Percentiles rank a stretch among this genome's conserved stretches.
phyloP scores from a whole-genome alignment of 139 green algal genomes.

The Coelastrella sp. region DNA sequence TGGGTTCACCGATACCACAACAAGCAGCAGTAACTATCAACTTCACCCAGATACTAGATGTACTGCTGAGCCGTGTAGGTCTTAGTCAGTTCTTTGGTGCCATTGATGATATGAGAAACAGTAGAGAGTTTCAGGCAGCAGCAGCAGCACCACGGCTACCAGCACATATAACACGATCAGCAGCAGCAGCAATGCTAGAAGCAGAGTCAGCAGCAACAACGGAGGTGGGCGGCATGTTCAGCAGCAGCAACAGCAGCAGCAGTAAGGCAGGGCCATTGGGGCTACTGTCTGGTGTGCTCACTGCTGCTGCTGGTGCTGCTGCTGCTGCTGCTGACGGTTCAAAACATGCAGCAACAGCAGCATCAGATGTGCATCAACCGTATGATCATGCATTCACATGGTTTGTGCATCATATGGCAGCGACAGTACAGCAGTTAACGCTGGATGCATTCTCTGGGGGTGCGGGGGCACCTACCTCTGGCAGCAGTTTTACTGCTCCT shows the following conservation, averaged over 20 bases:
- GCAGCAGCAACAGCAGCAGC: slow-evolving; percentile 27
- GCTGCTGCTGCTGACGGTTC: background rate
- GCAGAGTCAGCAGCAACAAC: background rate
- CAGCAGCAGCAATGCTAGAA: slow-evolving; percentile 45
- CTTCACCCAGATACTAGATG: slow-evolving; percentile 63
- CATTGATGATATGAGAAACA: slow-evolving; percentile 60
- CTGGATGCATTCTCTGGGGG: slow-evolving; percentile 49
- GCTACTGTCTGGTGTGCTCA: background rate
- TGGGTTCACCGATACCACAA: too few relatives aligned
- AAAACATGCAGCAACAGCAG: background rate
- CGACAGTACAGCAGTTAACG: slow-evolving; percentile 47
- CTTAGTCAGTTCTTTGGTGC: slow-evolving; percentile 63
- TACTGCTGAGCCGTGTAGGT: slow-evolving; percentile 60
- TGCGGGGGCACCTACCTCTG: background rate
- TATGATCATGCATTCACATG: slow-evolving; percentile 48
- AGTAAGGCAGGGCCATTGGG: slow-evolving; percentile 9
- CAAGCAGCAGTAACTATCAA: background rate
- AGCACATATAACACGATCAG: slow-evolving; percentile 62
- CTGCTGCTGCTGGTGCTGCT: background rate
- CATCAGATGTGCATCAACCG: background rate
- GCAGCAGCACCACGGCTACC: slow-evolving; percentile 33
- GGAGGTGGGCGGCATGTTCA: background rate
- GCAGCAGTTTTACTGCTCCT: slow-evolving; percentile 7
- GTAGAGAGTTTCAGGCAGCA: slow-evolving; percentile 47
- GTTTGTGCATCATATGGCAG: slow-evolving; percentile 56